Percentiles rank a stretch among this genome's conserved stretches.
phyloP scores from a whole-genome alignment of 805 yeast genomes.

The Barnettozyma pratensis region DNA sequence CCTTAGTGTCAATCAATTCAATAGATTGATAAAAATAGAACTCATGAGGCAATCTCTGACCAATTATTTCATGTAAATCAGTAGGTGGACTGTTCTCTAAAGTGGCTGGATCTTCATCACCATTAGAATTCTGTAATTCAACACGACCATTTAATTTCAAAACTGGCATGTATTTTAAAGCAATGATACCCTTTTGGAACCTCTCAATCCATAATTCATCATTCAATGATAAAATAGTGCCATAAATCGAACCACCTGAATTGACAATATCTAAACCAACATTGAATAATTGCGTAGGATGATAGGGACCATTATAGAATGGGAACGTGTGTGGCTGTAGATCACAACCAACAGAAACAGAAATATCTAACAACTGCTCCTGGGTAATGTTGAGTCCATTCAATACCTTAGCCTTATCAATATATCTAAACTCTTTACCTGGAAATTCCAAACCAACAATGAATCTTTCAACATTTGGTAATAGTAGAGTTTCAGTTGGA shows the following conservation, averaged over 20 bases:
- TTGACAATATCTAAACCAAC: conserved; percentile 35
- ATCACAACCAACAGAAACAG: conserved; percentile 74
- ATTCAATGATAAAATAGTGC: conserved; percentile 41
- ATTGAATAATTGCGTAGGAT: conserved; percentile 23
- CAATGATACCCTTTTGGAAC: conserved; percentile 64
- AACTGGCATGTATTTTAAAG: conserved; percentile 70
- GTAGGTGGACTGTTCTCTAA: conserved; percentile 41
- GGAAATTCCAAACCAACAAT: conserved; percentile 68
- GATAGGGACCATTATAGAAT: conserved; percentile 29
- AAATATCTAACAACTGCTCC: conserved; percentile 68
- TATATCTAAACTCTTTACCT: conserved; percentile 58
- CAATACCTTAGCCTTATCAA: conserved; percentile 55
- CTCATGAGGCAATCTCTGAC: conserved; percentile 84
- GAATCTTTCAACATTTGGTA: conserved; percentile 59
- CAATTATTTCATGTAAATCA: conserved; percentile 76
- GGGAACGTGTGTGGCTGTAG: conserved; percentile 64
- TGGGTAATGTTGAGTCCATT: conserved; percentile 55
- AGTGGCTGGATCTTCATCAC: conserved; percentile 13
- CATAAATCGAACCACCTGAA: conserved; percentile 42
- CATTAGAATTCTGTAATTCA: conserved; percentile 46
- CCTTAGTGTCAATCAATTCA: conserved; percentile 62
- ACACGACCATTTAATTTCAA: conserved; percentile 64
- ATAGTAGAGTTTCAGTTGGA: conserved; percentile 71
- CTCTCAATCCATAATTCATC: conserved; percentile 41
- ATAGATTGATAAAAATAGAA: conserved; percentile 73